A percentile compares a stretch with the other conserved stretches of the same genome.
Evolutionary conservation across 2,329 filamentous ascomycete species (phyloP).

Genomic region (Fusarium oxysporum): DNA sequence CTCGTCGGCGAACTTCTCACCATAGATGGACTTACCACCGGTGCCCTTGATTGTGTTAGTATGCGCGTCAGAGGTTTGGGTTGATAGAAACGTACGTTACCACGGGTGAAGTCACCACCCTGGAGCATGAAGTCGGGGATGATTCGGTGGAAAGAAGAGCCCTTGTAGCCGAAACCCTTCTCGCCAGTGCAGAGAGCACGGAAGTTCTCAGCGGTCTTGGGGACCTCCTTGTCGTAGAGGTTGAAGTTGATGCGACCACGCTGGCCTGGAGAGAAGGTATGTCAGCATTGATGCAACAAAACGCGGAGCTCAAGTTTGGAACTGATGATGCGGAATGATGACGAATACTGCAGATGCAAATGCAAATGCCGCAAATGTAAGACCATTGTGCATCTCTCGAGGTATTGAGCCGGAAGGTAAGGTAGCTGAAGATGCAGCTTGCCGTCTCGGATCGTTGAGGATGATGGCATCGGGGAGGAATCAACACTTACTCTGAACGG

Average conservation of each 20-base stretch:
- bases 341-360: conserved; percentile 11
- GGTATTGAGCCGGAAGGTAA: not conserved
- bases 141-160: conserved; percentile 90
- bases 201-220: conserved; percentile 91
- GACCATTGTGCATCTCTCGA: not conserved
- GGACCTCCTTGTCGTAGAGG: conserved; percentile 86
- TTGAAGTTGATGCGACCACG: conserved; percentile 86
- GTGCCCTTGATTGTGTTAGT: conserved; percentile 71
- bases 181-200: conserved; percentile 82
- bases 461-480: conserved; percentile 2
- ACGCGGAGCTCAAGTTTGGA: not conserved
- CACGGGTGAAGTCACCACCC: conserved; percentile 94
- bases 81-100: conserved; percentile 74
- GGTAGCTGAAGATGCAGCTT: not conserved
- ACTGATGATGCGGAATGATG: conserved; percentile 21
- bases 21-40: conserved; percentile 94
- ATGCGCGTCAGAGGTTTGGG: not conserved
- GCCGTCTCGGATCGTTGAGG: conserved; percentile 8
- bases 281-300: conserved; percentile 33
- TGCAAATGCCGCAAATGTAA: not conserved
- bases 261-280: conserved; percentile 66
- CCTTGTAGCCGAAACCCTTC: conserved; percentile 85
- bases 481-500: conserved; percentile 68
- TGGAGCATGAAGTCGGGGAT: conserved; percentile 96
- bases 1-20: conserved; percentile 94